A percentile compares a stretch with the other conserved stretches of the same genome.
Conservation (phyloP, 164 flowering plant species). For the Saururus chinensis region DNA sequence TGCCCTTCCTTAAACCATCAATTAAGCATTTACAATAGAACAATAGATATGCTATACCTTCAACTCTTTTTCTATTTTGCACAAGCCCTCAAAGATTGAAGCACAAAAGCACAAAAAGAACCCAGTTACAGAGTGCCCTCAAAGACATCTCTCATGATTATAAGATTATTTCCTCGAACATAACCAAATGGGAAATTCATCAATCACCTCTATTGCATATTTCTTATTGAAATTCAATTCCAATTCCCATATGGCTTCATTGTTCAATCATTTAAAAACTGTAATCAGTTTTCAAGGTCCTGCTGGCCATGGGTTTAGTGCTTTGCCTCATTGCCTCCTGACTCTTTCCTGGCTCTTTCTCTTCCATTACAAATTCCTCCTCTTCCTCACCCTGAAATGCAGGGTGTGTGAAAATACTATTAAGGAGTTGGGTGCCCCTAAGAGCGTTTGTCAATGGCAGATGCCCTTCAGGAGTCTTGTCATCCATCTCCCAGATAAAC, state of each 20-base stretch:
- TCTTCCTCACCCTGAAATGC: slow-evolving; percentile 47
- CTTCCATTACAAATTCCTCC: slow-evolving; percentile 12
- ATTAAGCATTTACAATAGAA: not conserved
- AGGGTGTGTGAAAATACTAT: slow-evolving; percentile 52
- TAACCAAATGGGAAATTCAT: slow-evolving; percentile 4
- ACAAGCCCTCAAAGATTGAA: not conserved
- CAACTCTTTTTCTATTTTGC: not conserved
- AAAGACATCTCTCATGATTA: not conserved
- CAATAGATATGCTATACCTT: not conserved
- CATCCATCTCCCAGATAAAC: slow-evolving; percentile 72
- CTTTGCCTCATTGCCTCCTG: slow-evolving; percentile 13
- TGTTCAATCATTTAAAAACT: slow-evolving; percentile 28
- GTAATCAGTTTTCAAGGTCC: slow-evolving; percentile 35
- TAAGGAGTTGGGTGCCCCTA: slow-evolving; percentile 74
- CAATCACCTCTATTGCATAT: slow-evolving; percentile 7
- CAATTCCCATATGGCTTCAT: not conserved
- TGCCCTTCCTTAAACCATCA: not conserved
- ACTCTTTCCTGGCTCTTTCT: slow-evolving; percentile 4
- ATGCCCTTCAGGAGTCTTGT: slow-evolving; percentile 75
- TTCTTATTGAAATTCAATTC: not conserved
- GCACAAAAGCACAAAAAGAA: not conserved
- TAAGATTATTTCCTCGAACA: not conserved
- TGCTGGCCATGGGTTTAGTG: slow-evolving; percentile 23
- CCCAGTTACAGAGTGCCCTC: slow-evolving; percentile 3
- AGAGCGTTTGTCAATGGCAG: slow-evolving; percentile 92